Evolutionary conservation across 208 protist genomes (phyloP), one percentile per base, ranked within the genome.

Genomic region (Acanthamoeba triangularis): DNA sequence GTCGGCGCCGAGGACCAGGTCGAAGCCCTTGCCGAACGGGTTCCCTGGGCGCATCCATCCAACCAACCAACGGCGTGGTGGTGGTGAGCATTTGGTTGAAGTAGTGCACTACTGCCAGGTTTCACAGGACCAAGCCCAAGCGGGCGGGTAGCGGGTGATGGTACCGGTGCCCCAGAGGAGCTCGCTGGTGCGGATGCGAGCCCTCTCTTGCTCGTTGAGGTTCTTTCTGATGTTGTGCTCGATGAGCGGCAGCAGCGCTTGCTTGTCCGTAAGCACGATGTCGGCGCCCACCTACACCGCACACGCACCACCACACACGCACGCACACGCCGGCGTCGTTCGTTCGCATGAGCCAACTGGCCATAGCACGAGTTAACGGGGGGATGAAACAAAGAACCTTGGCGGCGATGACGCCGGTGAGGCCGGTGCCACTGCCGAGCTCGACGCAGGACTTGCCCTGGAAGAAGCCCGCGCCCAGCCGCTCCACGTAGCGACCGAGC

Each of bases 221-320:
- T 93, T 93, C 63, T 93, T 69, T 7, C 35, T 25, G 37, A 93
- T 93, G 88, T 93, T 93, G 61, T 93, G 61, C 13, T 93, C 13
- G 63, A 93, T 93, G 88, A 93, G 88, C 49, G 88, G 88, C 88
- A 93, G 88, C 56, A 93, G 33, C 54, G 88, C 88, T n/a, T 30
- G 23, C 37, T 93, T 93, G 88, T 93, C 88, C 41, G 88, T 93
- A 18, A 93, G 37, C 35, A 78, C 23, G 47, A 93, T 93, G n/a
- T 93, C 41, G 52, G 88, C 88, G 47, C 88, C 88, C 30, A 67
- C 44, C 88, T 93, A 47, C 44, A 82, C 6, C n/a, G n/a, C 63
- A 69, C 14, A 16, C 2, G 6, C 63, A 69, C 18, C 59, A 65
- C 59, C 59, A 16, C 23, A 65, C 49, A 54, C 49, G 49, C 49